Evolutionary conservation across 495 filamentous ascomycete species (phyloP).

Genomic region (Lepidopterella palustris): DNA sequence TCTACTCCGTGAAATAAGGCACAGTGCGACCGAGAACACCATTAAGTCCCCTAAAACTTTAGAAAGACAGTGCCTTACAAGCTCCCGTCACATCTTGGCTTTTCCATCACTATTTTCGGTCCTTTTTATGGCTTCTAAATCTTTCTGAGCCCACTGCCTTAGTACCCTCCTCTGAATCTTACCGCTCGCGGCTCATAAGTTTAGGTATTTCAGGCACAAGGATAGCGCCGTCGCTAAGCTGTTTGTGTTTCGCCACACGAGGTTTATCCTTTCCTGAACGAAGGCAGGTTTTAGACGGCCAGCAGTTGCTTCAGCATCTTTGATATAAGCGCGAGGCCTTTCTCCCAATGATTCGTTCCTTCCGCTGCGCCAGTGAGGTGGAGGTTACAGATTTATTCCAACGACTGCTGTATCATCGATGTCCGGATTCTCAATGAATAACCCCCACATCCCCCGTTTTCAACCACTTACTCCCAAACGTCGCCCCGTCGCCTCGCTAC

Average conservation of each 20-base stretch:
- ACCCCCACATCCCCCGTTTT: slow-evolving; percentile 5
- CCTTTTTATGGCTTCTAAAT: not conserved
- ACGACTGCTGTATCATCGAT: slow-evolving; percentile 3
- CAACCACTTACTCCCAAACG: slow-evolving; percentile 2
- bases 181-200: not conserved
- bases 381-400: slow-evolving; percentile 1
- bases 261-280: slow-evolving; percentile 5
- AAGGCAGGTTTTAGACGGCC: not conserved
- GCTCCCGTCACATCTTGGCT: not conserved
- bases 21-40: not conserved
- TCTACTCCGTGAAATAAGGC: not conserved
- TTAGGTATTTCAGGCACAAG: slow-evolving; percentile 8
- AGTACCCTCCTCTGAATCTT: slow-evolving; percentile 6
- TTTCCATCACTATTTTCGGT: not conserved
- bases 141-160: not conserved
- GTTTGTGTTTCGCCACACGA: slow-evolving; percentile 3
- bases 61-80: not conserved
- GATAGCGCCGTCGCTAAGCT: not conserved
- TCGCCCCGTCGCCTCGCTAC: slow-evolving; percentile 5
- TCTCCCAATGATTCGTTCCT: not conserved
- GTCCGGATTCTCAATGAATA: slow-evolving; percentile 4
- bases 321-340: slow-evolving; percentile 1
- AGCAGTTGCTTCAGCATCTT: not conserved
- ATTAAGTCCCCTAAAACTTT: not conserved
- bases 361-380: not conserved